A percentile compares a stretch with the other conserved stretches of the same genome.
Conservation (phyloP, 73 alveolate species). For the Effrenium voratum region DNA sequence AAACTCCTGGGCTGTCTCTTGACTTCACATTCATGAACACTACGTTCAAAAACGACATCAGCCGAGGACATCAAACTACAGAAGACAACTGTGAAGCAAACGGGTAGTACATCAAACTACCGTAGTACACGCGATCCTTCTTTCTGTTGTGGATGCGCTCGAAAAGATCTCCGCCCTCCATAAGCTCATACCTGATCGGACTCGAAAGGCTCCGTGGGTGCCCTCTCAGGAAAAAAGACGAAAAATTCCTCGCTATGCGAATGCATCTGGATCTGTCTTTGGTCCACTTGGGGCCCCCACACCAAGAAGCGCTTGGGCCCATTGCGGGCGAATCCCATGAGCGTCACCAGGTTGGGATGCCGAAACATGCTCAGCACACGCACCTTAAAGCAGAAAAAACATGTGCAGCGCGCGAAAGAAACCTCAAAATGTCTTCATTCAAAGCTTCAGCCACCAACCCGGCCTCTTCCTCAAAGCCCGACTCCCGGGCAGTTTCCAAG, state of each 20-base stretch:
- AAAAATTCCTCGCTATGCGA: too few relatives aligned
- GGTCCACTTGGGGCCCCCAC: not conserved
- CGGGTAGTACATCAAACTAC: too few relatives aligned
- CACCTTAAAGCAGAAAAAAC: not conserved
- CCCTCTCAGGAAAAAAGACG: not conserved
- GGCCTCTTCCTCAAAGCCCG: conserved; percentile 79
- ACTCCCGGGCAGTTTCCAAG: conserved; percentile 39
- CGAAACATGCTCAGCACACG: conserved; percentile 85
- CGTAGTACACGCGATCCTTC: not conserved
- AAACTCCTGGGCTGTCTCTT: conserved; percentile 43
- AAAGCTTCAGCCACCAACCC: not conserved
- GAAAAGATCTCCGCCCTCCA: conserved; percentile 88
- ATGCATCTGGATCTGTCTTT: too few relatives aligned
- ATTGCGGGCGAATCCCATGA: conserved; percentile 85
- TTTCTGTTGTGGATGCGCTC: conserved; percentile 50
- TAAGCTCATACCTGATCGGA: conserved; percentile 42
- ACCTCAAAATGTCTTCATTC: not conserved
- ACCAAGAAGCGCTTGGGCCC: conserved; percentile 71
- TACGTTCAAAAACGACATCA: too few relatives aligned
- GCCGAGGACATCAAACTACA: too few relatives aligned
- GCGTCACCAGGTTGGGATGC: conserved; percentile 70
- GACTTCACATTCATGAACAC: too few relatives aligned
- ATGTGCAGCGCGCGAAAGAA: not conserved
- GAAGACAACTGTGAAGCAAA: too few relatives aligned
- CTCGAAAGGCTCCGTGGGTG: not conserved